Evolutionary conservation across 2,329 filamentous ascomycete genomes (phyloP).

Genomic region (Nigrospora sphaerica): DNA sequence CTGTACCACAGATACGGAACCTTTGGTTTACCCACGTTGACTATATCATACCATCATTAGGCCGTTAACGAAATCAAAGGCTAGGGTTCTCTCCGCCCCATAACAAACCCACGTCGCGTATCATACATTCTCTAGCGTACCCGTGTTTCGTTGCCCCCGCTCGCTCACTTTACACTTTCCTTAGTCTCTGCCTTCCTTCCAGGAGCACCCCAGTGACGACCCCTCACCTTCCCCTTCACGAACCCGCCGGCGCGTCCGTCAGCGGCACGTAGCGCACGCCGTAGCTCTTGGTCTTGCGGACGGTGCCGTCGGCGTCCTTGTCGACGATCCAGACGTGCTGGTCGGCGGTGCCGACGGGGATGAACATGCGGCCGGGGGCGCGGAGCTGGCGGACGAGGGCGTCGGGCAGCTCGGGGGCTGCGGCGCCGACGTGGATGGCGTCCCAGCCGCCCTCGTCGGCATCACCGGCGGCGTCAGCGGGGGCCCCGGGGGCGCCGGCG

Average conservation of each 20-base stretch:
- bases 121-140: too few relatives aligned
- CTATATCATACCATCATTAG: too few relatives aligned
- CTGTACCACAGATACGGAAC: too few relatives aligned
- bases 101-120: too few relatives aligned
- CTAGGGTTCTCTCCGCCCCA: too few relatives aligned
- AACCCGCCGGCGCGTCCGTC: conserved; percentile 54
- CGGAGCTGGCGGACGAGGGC: conserved; percentile 71
- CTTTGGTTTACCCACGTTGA: too few relatives aligned
- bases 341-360: conserved; percentile 56
- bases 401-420: conserved; percentile 66
- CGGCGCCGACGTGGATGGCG: conserved; percentile 91
- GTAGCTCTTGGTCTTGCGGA: conserved; percentile 56
- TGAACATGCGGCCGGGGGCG: conserved; percentile 73
- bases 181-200: too few relatives aligned
- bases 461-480: conserved; percentile 27
- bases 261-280: conserved; percentile 72
- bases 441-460: conserved; percentile 62
- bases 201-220: background rate
- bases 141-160: too few relatives aligned
- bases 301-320: conserved; percentile 58
- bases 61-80: too few relatives aligned
- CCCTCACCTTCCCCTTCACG: background rate
- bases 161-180: too few relatives aligned
- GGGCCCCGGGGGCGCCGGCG: background rate
- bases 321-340: conserved; percentile 71